Base-by-base conservation (phyloP, 768 basidiomycete species). In the Rhizopogon sp. region DNA sequence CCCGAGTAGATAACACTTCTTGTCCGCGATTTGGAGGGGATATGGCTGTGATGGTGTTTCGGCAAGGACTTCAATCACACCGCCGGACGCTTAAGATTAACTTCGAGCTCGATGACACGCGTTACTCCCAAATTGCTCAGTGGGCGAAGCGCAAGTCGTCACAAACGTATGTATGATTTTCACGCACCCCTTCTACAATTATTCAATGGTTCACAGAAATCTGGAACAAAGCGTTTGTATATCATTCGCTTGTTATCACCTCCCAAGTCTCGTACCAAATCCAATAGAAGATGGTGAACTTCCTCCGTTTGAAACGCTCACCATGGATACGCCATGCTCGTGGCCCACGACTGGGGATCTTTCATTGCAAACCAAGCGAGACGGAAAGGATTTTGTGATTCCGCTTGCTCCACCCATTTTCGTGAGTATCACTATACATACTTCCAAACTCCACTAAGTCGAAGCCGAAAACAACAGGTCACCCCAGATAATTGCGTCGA, bases 401-500 rank as follows among this genome's bases (percentile, higher is more conserved):
- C 25, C 65, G 1, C 63, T 68, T 16, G 59, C 60, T 5, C 71
- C 71, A 11, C 70, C 71, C 63, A 33, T 70, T 63, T 47, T 64
- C 73, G 60, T 65, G 57, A 14, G 74, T 81, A 60, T 74, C 59
- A 51, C 72, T 55, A 13, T n/a, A 17, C 28, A 28, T 14, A 42
- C 44, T 31, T 52, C 39, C 7, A 10, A 29, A 20, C 51, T 17
- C 41, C 2, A 44, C 25, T 35, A 37, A 20, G 11, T 47, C 7
- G 33, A 47, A 16, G 31, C 43, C 4, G 4, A 25, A 25, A 43
- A 49, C 31, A 31, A 22, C 60, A 83, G 82, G 56, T 76, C 25
- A 78, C 75, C 6, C 70, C 76, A 1, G 74, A 83, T 43, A 73
- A 71, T 56, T 67, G 78, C 16, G 73, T 84, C 20, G 83, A 85